Conservation (phyloP, 352 stramenopile genomes). For the Halophytophthora polymorphica region DNA sequence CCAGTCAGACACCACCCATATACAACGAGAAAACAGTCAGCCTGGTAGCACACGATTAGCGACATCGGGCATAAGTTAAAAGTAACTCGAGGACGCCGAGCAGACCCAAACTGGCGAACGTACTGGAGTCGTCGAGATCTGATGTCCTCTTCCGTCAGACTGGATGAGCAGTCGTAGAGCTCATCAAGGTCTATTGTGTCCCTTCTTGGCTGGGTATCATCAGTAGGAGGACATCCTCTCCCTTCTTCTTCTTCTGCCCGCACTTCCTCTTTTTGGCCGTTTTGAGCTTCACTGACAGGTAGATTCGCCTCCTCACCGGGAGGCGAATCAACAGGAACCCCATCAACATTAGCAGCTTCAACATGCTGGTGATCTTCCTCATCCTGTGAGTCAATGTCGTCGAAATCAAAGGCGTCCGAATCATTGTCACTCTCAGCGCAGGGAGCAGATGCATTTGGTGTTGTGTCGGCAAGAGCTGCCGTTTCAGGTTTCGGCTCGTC, state of each 20-base stretch:
- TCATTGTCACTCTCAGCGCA: constrained; percentile 9
- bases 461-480: neutral
- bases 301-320: no score
- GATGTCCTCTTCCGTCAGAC: neutral
- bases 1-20: neutral
- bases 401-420: constrained; percentile 22
- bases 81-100: no score
- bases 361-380: constrained; percentile 2
- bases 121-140: constrained; percentile 8
- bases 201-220: neutral
- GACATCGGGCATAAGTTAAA: no score
- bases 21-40: neutral
- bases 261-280: neutral
- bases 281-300: no score
- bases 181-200: constrained; percentile 11
- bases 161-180: constrained; percentile 20
- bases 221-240: neutral
- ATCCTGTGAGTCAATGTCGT: constrained; percentile 10
- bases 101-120: neutral
- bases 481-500: neutral
- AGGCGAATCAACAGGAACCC: no score
- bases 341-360: neutral
- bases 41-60: neutral
- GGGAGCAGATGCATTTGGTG: neutral
- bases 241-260: neutral